These are phyloP conservation scores for Pholiota adiposa DNA, from an alignment of 1,284 basidiomycete genomes.

Conservation along the genomic window DNA sequence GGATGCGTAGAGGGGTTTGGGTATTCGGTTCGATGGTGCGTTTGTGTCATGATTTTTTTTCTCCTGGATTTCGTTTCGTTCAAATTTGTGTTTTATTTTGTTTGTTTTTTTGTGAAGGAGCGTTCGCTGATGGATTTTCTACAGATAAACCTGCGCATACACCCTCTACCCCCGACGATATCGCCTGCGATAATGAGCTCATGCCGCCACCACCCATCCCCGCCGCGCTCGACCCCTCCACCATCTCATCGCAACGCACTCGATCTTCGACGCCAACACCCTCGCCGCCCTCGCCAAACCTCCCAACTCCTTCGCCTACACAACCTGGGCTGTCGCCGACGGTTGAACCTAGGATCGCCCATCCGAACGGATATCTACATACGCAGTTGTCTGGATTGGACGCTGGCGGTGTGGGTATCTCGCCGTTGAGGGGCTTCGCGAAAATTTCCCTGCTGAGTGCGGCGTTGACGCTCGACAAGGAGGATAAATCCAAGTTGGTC, in stretches of 20 bases:
- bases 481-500: background rate
- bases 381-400: background rate
- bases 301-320: background rate
- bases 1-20: constrained; percentile 15
- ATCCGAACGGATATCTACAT: too few relatives aligned
- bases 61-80: too few relatives aligned
- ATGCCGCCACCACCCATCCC: background rate
- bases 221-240: background rate
- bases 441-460: constrained; percentile 40
- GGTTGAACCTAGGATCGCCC: background rate
- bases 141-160: constrained; percentile 24
- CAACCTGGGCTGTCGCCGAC: background rate
- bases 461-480: constrained; percentile 12
- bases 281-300: background rate
- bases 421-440: constrained; percentile 38
- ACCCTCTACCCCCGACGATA: background rate
- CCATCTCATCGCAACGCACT: background rate
- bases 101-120: background rate
- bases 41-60: background rate
- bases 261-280: background rate
- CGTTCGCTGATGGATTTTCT: background rate
- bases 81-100: background rate
- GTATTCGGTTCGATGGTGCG: constrained; percentile 20
- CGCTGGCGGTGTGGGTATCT: constrained; percentile 11
- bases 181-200: background rate